Percentiles rank a stretch among this genome's conserved stretches.
phyloP scores from a whole-genome alignment of 768 basidiomycete genomes.

The Pholiota conissans region DNA sequence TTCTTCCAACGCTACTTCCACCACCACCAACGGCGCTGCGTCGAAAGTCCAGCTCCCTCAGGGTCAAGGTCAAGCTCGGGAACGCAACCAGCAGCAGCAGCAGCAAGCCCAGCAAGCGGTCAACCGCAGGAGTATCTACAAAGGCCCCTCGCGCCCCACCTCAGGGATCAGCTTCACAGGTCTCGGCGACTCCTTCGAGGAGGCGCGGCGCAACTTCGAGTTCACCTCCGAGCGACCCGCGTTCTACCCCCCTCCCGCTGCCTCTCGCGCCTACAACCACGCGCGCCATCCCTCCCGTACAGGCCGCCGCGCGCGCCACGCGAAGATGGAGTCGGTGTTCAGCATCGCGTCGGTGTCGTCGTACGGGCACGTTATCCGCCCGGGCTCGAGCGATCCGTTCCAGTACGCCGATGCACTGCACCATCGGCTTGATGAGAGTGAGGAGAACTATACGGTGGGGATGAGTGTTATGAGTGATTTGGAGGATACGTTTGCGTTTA shows the following conservation, averaged over 20 bases:
- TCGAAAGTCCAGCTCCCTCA: too few relatives aligned
- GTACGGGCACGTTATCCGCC: conserved; percentile 65
- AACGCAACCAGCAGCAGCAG: background rate
- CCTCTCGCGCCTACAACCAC: too few relatives aligned
- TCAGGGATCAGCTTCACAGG: conserved; percentile 71
- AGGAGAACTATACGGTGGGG: background rate
- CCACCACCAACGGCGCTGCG: too few relatives aligned
- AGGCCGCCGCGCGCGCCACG: conserved; percentile 36
- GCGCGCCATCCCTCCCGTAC: background rate
- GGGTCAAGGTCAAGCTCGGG: too few relatives aligned
- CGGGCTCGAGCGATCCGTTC: conserved; percentile 70
- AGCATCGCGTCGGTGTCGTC: conserved; percentile 83
- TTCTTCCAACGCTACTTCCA: background rate
- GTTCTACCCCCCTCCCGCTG: conserved; percentile 55
- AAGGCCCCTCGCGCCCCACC: conserved; percentile 34
- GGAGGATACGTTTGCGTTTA: conserved; percentile 77
- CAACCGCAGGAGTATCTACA: conserved; percentile 26
- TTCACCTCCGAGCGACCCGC: conserved; percentile 60
- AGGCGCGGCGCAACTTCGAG: conserved; percentile 79
- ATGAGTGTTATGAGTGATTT: conserved; percentile 55
- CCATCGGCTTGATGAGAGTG: conserved; percentile 43
- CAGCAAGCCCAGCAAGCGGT: background rate
- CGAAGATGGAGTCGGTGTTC: conserved; percentile 58
- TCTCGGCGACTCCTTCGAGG: conserved; percentile 67
- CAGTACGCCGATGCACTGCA: conserved; percentile 50